Evolutionary conservation across 2,329 filamentous ascomycete species (phyloP).

Genomic region (Biscogniauxia sp.): DNA sequence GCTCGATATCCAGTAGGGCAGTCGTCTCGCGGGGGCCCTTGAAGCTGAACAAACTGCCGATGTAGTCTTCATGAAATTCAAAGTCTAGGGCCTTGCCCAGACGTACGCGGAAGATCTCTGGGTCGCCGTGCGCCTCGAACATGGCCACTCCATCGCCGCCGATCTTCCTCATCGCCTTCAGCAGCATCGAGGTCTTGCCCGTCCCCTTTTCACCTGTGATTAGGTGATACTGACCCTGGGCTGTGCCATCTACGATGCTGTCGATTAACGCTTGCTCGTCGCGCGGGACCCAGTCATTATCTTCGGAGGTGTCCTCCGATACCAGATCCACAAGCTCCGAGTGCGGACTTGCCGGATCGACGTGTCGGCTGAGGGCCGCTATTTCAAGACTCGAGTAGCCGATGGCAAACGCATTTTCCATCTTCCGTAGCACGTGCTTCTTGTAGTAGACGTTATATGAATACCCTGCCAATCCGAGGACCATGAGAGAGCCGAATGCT

Average conservation of each 20-base stretch:
- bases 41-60: conserved; percentile 91
- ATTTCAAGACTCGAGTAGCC: conserved; percentile 65
- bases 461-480: conserved; percentile 33
- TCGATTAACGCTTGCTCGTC: conserved; percentile 80
- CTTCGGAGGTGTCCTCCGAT: conserved; percentile 7
- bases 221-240: conserved; percentile 81
- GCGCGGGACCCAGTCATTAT: conserved; percentile 62
- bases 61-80: conserved; percentile 96
- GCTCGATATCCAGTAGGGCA: conserved; percentile 87
- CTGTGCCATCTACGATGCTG: conserved; percentile 71
- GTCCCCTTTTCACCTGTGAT: conserved; percentile 92
- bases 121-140: conserved; percentile 91
- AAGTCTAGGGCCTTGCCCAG: conserved; percentile 91
- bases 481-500: conserved; percentile 27
- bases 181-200: conserved; percentile 90
- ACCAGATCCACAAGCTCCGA: conserved; percentile 8
- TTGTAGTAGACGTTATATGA: conserved; percentile 54
- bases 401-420: conserved; percentile 68
- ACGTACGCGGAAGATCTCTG: conserved; percentile 89
- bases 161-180: conserved; percentile 90
- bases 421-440: conserved; percentile 65
- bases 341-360: conserved; percentile 13
- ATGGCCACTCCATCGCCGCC: conserved; percentile 86
- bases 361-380: conserved; percentile 43
- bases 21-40: conserved; percentile 87